phyloP scores from a whole-genome alignment of 768 basidiomycete genomes.

The Calocera cornea region DNA sequence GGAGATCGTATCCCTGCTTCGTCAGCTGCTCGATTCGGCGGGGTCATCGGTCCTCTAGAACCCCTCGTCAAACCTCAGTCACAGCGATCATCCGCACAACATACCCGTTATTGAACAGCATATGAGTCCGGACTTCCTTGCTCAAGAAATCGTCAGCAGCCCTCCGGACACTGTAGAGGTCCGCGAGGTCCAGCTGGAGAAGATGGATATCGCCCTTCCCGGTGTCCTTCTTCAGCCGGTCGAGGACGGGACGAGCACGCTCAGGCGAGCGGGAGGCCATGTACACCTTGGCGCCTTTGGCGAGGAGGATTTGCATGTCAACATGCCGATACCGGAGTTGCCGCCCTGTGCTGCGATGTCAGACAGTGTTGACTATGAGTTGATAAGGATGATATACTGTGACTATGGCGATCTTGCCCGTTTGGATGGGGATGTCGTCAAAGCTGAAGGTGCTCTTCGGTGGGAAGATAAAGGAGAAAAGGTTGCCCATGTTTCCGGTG shows the following conservation, averaged over 20 bases:
- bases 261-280: background rate
- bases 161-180: slow-evolving; percentile 31
- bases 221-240: slow-evolving; percentile 35
- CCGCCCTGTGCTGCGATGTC: background rate
- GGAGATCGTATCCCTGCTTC: slow-evolving; percentile 25
- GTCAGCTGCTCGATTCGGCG: slow-evolving; percentile 14
- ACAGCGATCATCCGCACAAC: background rate
- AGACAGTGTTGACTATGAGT: background rate
- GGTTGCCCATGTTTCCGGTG: background rate
- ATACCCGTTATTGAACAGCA: slow-evolving; percentile 11
- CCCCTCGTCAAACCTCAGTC: background rate
- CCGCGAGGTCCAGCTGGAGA: slow-evolving; percentile 34
- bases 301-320: slow-evolving; percentile 6
- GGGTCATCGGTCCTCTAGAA: slow-evolving; percentile 17
- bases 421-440: slow-evolving; percentile 34
- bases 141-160: slow-evolving; percentile 30
- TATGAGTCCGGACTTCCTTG: slow-evolving; percentile 9
- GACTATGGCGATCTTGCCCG: slow-evolving; percentile 33
- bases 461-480: slow-evolving; percentile 9
- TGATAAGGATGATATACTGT: background rate
- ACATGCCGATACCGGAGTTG: slow-evolving; percentile 7
- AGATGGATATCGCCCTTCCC: slow-evolving; percentile 33
- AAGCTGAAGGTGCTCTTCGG: slow-evolving; percentile 9
- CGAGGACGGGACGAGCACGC: slow-evolving; percentile 31
- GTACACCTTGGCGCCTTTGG: slow-evolving; percentile 10